These are phyloP conservation scores for Candida boleticola DNA, from an alignment of 805 yeast genomes.

Conservation along the genomic window DNA sequence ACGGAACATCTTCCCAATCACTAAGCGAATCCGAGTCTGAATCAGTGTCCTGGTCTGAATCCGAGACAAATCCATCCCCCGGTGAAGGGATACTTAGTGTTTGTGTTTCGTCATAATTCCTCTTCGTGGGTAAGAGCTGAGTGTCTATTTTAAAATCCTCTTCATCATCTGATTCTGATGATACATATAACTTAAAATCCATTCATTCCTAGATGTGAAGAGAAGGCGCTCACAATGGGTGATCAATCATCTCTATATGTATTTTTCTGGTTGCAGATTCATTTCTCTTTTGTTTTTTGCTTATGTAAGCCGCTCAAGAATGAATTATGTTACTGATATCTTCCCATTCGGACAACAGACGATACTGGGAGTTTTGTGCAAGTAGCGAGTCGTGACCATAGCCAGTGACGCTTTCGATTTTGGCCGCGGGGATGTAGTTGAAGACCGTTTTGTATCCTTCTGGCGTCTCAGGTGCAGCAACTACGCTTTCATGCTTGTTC, in stretches of 20 bases:
- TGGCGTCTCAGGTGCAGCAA: slow-evolving; percentile 7
- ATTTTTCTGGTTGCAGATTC: no score
- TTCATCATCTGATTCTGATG: slow-evolving; percentile 7
- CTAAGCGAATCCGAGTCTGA: slow-evolving; percentile 6
- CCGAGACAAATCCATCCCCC: no score
- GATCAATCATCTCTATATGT: no score
- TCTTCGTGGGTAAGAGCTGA: no score
- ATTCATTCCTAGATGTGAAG: not conserved
- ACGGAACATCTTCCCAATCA: slow-evolving; percentile 20
- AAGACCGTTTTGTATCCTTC: slow-evolving; percentile 18
- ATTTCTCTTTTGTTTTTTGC: no score
- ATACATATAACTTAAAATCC: slow-evolving; percentile 2
- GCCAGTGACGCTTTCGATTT: slow-evolving; percentile 19
- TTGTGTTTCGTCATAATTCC: no score
- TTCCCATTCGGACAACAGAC: slow-evolving; percentile 27
- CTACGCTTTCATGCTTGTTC: slow-evolving; percentile 22
- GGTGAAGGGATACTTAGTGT: no score
- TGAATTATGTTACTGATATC: slow-evolving; percentile 21
- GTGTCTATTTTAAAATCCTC: no score
- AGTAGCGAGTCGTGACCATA: slow-evolving; percentile 33
- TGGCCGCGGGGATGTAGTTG: slow-evolving; percentile 20
- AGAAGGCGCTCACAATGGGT: not conserved
- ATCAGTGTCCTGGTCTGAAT: not conserved
- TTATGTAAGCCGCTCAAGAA: slow-evolving; percentile 12
- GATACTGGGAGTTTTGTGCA: slow-evolving; percentile 22